A percentile compares a stretch with the other conserved stretches of the same genome.
phyloP scores from a whole-genome alignment of 495 filamentous ascomycete species.

The Talaromyces wortmannii region DNA sequence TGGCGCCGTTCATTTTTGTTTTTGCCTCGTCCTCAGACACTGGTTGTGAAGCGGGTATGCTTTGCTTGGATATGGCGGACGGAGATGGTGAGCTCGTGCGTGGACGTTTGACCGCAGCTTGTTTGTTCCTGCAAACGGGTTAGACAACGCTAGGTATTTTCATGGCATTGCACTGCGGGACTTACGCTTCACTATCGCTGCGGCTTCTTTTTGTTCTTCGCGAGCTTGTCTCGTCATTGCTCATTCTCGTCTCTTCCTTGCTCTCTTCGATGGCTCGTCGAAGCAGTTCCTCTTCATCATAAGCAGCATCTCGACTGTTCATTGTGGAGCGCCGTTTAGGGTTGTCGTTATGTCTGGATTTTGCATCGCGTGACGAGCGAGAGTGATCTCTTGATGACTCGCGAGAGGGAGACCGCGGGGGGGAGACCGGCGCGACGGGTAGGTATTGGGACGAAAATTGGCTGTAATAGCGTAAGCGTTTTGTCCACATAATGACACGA shows the following conservation, averaged over 20 bases:
- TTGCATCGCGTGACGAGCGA: slow-evolving; percentile 40
- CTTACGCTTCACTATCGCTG: slow-evolving; percentile 92
- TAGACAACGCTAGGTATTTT: slow-evolving; percentile 6
- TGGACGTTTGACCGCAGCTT: slow-evolving; percentile 53
- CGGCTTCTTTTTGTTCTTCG: slow-evolving; percentile 74
- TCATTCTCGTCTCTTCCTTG: slow-evolving; percentile 57
- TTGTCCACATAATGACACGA: slow-evolving; percentile 1
- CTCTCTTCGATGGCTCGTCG: slow-evolving; percentile 91
- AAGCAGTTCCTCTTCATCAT: slow-evolving; percentile 89
- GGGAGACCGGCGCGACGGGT: slow-evolving; percentile 46
- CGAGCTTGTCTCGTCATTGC: slow-evolving; percentile 38
- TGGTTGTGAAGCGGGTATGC: slow-evolving; percentile 36
- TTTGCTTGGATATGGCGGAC: slow-evolving; percentile 45
- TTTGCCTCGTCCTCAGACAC: slow-evolving; percentile 68
- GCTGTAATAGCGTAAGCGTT: slow-evolving; percentile 35
- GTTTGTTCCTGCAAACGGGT: slow-evolving; percentile 35
- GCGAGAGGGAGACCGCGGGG: slow-evolving; percentile 37
- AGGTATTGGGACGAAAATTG: slow-evolving; percentile 63
- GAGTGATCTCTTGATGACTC: slow-evolving; percentile 37
- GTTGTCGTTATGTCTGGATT: slow-evolving; percentile 39
- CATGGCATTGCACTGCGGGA: slow-evolving; percentile 9
- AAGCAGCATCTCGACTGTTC: slow-evolving; percentile 93
- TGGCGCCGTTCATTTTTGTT: slow-evolving; percentile 35
- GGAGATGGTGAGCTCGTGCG: slow-evolving; percentile 69
- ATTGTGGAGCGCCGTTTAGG: slow-evolving; percentile 88